phyloP scores from a whole-genome alignment of 192 early-diverging fungal species.

The Mortierella hygrophila region DNA sequence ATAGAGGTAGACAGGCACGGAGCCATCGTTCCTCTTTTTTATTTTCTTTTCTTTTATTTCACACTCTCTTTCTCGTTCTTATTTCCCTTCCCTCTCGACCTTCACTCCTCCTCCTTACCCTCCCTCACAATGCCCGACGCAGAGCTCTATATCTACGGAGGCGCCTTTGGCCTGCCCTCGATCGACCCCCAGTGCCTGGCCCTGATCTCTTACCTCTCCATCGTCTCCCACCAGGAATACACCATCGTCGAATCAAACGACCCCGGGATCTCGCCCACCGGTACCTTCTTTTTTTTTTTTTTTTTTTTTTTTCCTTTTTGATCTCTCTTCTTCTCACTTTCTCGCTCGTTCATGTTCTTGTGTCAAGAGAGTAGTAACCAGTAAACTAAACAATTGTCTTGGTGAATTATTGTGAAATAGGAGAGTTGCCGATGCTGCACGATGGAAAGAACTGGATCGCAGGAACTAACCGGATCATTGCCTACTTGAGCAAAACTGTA shows the following conservation, averaged over 20 bases:
- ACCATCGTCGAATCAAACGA: conserved; percentile 69
- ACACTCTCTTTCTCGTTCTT: not conserved
- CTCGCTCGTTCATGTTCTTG: not conserved
- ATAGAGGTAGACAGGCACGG: not conserved
- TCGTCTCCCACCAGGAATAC: conserved; percentile 66
- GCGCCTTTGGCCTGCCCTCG: conserved; percentile 71
- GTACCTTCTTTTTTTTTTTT: conserved; percentile 48
- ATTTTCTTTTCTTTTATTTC: too few relatives aligned
- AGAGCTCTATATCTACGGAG: conserved; percentile 81
- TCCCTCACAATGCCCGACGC: conserved; percentile 31
- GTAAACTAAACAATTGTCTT: not conserved
- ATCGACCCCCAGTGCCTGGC: conserved; percentile 82
- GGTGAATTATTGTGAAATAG: conserved; percentile 42
- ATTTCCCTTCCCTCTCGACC: not conserved
- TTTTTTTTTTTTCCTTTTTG: not conserved
- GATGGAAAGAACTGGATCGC: conserved; percentile 69
- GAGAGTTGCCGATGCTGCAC: conserved; percentile 79
- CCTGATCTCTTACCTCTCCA: conserved; percentile 71
- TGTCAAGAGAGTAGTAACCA: too few relatives aligned
- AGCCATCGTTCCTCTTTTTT: not conserved
- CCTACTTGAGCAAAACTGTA: conserved; percentile 57
- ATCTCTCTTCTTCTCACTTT: too few relatives aligned
- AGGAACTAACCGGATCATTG: conserved; percentile 64
- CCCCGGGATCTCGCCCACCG: conserved; percentile 73
- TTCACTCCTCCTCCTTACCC: not conserved